Base-by-base conservation (phyloP, 2,329 filamentous ascomycete species). In the Apiospora malaysiana region DNA sequence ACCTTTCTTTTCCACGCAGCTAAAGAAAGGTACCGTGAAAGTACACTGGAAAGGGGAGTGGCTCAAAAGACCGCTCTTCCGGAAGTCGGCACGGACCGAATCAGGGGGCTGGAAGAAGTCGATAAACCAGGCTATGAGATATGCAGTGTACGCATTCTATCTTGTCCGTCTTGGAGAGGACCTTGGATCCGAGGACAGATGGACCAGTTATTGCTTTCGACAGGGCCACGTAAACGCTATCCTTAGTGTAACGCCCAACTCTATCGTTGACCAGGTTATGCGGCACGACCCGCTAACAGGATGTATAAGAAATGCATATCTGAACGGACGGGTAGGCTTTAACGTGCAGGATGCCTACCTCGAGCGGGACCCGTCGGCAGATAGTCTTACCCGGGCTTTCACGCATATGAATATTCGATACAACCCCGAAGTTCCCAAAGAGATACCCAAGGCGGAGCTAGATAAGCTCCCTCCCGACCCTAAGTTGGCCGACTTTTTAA, bases 311-410 rank as follows among this genome's bases (percentile, higher is more conserved):
- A 49, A 49, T 23, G 21, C 46, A 21, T 49, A 49, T 49, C 46
- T 49, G 46, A 49, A 49, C 46, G 46, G 46, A n/a, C 46, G 46
- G 23, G 46, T 49, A 21, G 46, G 46, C 18, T 49, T 49, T 7
- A 49, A 49, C 46, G 46, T 49, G 21, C 46, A 49, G 46, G 46
- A 49, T 49, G 46, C 46, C 46, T 49, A 49, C n/a, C 46, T 49
- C 46, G 46, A 49, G 46, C 46, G 46, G 9, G 46, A 49, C 9
- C 46, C 46, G 46, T 23, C 46, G 46, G 46, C 46, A 49, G 46
- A 49, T 49, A n/a, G 46, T 49, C 21, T 49, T 10, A 49, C 46
- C 46, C 21, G 46, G n/a, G 46, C 46, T n/a, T 49, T 49, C 46
- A 49, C 46, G 46, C 46, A 49, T n/a, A 49, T 49, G 46, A 49